Base-by-base conservation (phyloP, 1,284 basidiomycete genomes). In the Cutaneotrichosporon spelunceum region DNA sequence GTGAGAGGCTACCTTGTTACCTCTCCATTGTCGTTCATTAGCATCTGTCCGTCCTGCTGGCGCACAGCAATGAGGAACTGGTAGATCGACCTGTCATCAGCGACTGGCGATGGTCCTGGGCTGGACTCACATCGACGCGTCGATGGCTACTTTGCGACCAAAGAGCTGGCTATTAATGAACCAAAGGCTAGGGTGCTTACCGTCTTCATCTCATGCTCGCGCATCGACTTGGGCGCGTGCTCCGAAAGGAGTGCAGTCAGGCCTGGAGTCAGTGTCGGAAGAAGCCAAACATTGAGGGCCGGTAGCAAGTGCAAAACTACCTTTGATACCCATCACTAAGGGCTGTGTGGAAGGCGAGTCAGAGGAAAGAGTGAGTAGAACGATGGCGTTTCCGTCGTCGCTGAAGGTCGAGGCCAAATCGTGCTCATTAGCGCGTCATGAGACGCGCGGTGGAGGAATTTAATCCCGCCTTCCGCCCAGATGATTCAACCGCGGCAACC, bases 51-150 rank as follows among this genome's bases (percentile, higher is more conserved):
- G 75, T 98, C 95, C 75, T 88, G 89, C 78, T 96, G 93, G 34
- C 96, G 84, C 3, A 99, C 95, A 16, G 95, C 95, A 67, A 99
- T 98, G 66, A 99, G 86, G 80, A 99, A 99, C 75, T 98, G 93
- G 71, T 83, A 84, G 69, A 80, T 79, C 10, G 74, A 79, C 78
- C 77, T 75, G 64, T 24, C 29, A 65, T 60, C 70, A 77, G 42
- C 39, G 36, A 27, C 24, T 5, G 24, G 23, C 2, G 4, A 24
- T 14, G 16, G 44, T 21, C 26, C n/a, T n/a, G n/a, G n/a, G n/a
- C 21, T 21, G 7, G 52, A 62, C 77, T 88, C 88, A 78, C 92
- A 94, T 95, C 63, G 91, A 95, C 74, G 95, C 95, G 83, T 99
- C 95, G 70, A 99, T 93, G 62, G 95, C 95, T 66, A 99, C 94